Evolutionary conservation across 768 basidiomycete genomes (phyloP).

Genomic region (Xanthoconium purpureum): DNA sequence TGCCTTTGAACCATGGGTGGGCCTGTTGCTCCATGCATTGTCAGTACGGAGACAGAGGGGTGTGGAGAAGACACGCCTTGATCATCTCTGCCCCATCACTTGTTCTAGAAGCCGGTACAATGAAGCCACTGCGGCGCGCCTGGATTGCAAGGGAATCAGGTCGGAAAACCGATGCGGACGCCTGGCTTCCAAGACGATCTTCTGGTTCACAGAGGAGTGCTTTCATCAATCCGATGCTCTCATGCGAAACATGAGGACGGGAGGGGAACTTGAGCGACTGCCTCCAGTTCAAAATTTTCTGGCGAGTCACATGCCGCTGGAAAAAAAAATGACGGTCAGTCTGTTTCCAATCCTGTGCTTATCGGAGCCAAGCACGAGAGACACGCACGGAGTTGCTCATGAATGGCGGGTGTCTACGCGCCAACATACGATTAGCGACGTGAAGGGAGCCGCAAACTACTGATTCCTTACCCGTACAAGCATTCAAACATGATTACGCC

Average conservation of each 20-base stretch:
- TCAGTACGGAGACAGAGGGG: constrained; percentile 18
- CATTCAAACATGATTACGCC: constrained; percentile 97
- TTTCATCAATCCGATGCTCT: constrained; percentile 85
- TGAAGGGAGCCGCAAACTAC: constrained; percentile 26
- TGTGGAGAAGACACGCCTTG: constrained; percentile 53
- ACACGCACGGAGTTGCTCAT: constrained; percentile 82
- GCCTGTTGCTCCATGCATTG: constrained; percentile 41
- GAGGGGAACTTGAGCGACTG: constrained; percentile 84
- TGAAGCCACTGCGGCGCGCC: constrained; percentile 71
- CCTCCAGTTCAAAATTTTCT: constrained; percentile 97
- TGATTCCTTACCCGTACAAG: constrained; percentile 72
- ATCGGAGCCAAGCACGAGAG: constrained; percentile 16
- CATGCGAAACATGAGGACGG: constrained; percentile 79
- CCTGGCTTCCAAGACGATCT: constrained; percentile 83
- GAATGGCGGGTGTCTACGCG: constrained; percentile 84
- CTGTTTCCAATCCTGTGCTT: constrained; percentile 19
- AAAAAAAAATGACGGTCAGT: constrained; percentile 13
- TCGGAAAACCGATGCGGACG: constrained; percentile 61
- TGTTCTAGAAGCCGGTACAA: constrained; percentile 48
- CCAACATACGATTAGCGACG: constrained; percentile 22
- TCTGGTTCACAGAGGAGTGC: constrained; percentile 93
- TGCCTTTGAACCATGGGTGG: constrained; percentile 88
- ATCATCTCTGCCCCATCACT: constrained; percentile 87
- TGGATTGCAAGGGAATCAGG: constrained; percentile 77
- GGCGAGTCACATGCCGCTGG: constrained; percentile 88